phyloP scores from a whole-genome alignment of 1,139 yeast species.

The Pichia sp. region DNA sequence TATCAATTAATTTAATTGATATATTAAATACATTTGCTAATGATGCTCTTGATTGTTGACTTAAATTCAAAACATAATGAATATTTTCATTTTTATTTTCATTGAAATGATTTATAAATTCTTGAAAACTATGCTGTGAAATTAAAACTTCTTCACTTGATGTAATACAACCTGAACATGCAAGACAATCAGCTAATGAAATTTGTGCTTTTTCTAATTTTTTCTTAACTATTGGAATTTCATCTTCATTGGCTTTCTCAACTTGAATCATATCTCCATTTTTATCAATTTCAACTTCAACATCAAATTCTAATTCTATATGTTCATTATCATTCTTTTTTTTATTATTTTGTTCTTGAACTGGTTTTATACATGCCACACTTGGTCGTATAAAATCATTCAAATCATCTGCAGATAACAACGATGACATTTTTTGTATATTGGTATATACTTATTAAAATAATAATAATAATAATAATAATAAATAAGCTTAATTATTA shows the following conservation, averaged over 20 bases:
- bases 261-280: constrained; percentile 76
- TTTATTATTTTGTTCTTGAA: constrained; percentile 35
- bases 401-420: constrained; percentile 79
- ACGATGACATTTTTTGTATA: constrained; percentile 69
- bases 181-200: constrained; percentile 85
- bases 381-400: constrained; percentile 95
- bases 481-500: no score
- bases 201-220: constrained; percentile 75
- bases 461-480: constrained; percentile 30
- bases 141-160: constrained; percentile 92
- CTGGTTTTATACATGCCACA: constrained; percentile 89
- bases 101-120: constrained; percentile 56
- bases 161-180: constrained; percentile 96
- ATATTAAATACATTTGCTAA: constrained; percentile 62
- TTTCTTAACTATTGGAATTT: constrained; percentile 43
- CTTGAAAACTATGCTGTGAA: constrained; percentile 83
- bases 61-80: constrained; percentile 67
- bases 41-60: constrained; percentile 84
- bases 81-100: constrained; percentile 27
- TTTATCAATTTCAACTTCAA: constrained; percentile 52
- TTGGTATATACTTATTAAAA: constrained; percentile 43
- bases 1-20: constrained; percentile 52
- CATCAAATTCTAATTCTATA: constrained; percentile 43
- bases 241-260: constrained; percentile 53
- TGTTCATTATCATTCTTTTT: constrained; percentile 29